Base-by-base conservation (phyloP, 140 eudicot genomes). In the Flaveria floridana region DNA sequence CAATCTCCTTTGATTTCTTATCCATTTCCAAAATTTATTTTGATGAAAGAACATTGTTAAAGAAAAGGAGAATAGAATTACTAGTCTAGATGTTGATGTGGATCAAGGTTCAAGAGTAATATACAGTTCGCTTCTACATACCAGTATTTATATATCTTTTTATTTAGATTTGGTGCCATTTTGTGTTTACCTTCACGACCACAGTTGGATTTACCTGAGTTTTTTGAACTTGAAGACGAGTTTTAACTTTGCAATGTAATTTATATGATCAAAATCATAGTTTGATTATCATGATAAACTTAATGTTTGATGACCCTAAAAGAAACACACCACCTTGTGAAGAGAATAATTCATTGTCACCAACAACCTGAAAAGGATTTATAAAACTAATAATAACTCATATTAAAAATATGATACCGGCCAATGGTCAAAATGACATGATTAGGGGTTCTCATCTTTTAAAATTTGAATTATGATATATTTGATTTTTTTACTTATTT, bases 281-380 rank as follows among this genome's bases (percentile, higher is more conserved):
- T 57, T 20, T 57, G 7, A 57, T 57, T 57, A 20, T 57, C 23
- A 18, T 7, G 13, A 34, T 34, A 2, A 9, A 44, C 50, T 11
- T 8, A 44, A 44, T 7, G 15, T 9, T 44, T 44, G 3, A 44
- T 44, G 13, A 8, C 50, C 13, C 50, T 44, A 9, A 44, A 5
- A 34, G 41, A 34, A 34, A 34, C 8, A 34, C 41, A 34, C 41
- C 41, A 44, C 3, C 13, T 8, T 44, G 65, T 34, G 41, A 34
- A 34, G 41, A 58, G 34, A 53, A 56, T 53, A 6, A 20, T 39
- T 51, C 15, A 65, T 66, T 23, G 18, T 66, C 80, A 76, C 74
- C 74, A 51, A 76, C 20, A 65, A 66, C 58, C 1, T 67, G 80
- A 76, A 67, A 67, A 55, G 48, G 59, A 67, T 23, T 67, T 15